Evolutionary conservation across 306 rosid species (phyloP).

Genomic region (Acacia acuminata): DNA sequence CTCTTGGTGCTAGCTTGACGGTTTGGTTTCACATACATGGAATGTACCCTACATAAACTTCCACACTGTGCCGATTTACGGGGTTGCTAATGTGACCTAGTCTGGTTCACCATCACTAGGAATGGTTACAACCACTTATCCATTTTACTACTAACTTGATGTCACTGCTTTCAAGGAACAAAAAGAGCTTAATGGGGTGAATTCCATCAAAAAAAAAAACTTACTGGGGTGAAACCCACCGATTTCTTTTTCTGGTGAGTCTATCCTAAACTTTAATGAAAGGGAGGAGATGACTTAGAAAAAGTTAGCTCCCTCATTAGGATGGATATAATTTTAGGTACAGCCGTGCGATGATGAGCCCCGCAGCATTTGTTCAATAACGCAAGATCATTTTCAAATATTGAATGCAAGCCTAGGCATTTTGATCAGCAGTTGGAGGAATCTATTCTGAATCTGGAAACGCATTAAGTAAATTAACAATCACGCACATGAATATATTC

Average conservation of each 20-base stretch:
- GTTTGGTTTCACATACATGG: background rate
- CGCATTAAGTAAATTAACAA: slow-evolving; percentile 29
- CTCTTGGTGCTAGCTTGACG: background rate
- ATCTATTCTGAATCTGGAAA: slow-evolving; percentile 28
- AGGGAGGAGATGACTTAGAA: slow-evolving; percentile 32
- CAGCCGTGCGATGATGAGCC: slow-evolving; percentile 25
- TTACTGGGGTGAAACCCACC: background rate
- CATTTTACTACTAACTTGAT: background rate
- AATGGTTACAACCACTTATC: background rate
- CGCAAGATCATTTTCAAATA: slow-evolving; percentile 36
- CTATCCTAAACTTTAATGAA: slow-evolving; percentile 25
- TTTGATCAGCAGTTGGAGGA: slow-evolving; percentile 14
- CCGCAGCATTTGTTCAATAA: background rate
- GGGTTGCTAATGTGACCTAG: background rate
- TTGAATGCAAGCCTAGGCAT: slow-evolving; percentile 20
- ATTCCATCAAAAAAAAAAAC: background rate
- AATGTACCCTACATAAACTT: slow-evolving; percentile 11
- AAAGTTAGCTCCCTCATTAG: slow-evolving; percentile 31
- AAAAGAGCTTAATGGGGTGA: background rate
- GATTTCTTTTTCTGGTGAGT: slow-evolving; percentile 27
- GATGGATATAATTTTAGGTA: slow-evolving; percentile 31
- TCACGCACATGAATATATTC: slow-evolving; percentile 32
- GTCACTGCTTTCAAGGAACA: background rate
- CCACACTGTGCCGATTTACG: slow-evolving; percentile 1
- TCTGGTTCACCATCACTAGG: slow-evolving; percentile 7